A percentile compares a stretch with the other conserved stretches of the same genome.
Conservation (phyloP, 208 protist species). For the Wallacemonas collosoma region DNA sequence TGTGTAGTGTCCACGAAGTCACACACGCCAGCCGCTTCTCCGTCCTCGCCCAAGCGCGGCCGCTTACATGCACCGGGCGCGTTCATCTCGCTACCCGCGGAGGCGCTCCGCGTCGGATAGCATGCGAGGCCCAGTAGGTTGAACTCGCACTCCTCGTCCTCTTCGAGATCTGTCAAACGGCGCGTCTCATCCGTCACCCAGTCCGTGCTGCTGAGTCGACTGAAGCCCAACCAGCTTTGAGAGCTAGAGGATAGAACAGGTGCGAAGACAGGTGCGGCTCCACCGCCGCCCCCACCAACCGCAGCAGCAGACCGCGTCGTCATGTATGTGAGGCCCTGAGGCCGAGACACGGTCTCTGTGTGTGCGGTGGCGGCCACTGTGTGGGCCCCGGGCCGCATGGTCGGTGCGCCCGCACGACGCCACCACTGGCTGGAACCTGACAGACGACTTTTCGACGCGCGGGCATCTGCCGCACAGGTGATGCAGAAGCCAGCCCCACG, state of each 20-base stretch:
- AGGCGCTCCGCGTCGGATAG: not conserved
- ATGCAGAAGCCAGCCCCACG: not conserved
- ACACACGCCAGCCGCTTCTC: slow-evolving; percentile 19
- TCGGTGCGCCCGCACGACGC: not conserved
- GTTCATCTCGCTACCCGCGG: not conserved
- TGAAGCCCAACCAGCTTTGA: slow-evolving; percentile 48
- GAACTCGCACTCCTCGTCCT: slow-evolving; percentile 47
- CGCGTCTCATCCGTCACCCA: slow-evolving; percentile 52
- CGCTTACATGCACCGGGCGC: not conserved
- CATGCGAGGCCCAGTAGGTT: slow-evolving; percentile 25
- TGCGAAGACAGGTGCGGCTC: slow-evolving; percentile 15
- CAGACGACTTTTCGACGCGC: slow-evolving; percentile 12
- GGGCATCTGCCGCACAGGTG: not conserved
- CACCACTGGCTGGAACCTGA: not conserved
- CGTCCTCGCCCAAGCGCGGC: slow-evolving; percentile 14
- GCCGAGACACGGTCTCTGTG: not conserved
- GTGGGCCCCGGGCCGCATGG: not conserved
- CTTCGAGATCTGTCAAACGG: slow-evolving; percentile 30
- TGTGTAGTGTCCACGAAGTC: slow-evolving; percentile 4
- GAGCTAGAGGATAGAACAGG: slow-evolving; percentile 30
- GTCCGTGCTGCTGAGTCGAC: slow-evolving; percentile 53
- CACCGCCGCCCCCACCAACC: slow-evolving; percentile 21
- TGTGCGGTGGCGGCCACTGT: no score
- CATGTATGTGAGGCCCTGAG: slow-evolving; percentile 35
- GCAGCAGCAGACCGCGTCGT: slow-evolving; percentile 8